Base-by-base conservation (phyloP, 2,329 filamentous ascomycete genomes). In the Pseudogymnoascus sp. region DNA sequence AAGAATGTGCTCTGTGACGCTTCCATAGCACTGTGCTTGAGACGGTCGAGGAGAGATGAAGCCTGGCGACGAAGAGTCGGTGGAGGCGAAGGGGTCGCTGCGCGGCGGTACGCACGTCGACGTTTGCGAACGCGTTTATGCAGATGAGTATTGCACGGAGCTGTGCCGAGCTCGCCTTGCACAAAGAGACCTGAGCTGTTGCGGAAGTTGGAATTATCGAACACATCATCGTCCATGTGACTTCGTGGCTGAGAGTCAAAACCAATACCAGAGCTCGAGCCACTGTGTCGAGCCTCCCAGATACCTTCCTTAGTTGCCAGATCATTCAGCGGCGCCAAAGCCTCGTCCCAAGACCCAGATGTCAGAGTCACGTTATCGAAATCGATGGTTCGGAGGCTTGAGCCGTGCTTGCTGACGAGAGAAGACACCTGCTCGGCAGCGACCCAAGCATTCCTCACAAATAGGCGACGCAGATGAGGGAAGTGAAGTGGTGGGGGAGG, bases 291-390 rank as follows among this genome's bases (percentile, higher is more conserved):
- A 31, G 39, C 59, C 6, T 61, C 59, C 41, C 41, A 55, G 21
- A 31, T 67, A n/a, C 38, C 64, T 17, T 55, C 25, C 62, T 60
- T 27, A 21, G 48, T 27, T 61, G 63, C 17, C 60, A 63, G 31
- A 67, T 64, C 27, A 66, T 66, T 84, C 62, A 95, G 77, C 1
- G 89, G 88, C 39, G 85, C 84, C n/a, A 96, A 81, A 0, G 90
- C 91, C 31, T 92, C 87, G 63, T 94, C 88, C 91, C 91, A 96
- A 63, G 80, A 87, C 29, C 89, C 91, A 64, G 83, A 81, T 59
- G 85, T 80, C 44, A 96, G 81, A 31, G 82, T 79, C 15, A 92
- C 86, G 65, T 90, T 86, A 71, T 92, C 86, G 73, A 95, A 91
- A 72, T 91, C 87, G 70, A 93, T 91, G 70, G 93, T 88, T 66